Evolutionary conservation across 306 rosid genomes (phyloP).

Genomic region (Elaeagnus macrophylla): DNA sequence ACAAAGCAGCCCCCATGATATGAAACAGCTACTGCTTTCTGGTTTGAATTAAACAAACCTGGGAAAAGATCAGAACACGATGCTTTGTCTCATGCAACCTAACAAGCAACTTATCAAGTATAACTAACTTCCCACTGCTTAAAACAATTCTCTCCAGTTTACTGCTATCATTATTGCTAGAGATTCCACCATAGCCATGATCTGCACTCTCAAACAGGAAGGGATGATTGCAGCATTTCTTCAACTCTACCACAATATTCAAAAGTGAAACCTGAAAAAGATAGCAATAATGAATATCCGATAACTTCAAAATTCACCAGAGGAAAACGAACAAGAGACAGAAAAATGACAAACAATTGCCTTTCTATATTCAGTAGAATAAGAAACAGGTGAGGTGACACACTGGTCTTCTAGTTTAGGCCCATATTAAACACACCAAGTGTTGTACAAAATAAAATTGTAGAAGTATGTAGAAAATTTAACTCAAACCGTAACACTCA

Average conservation of each 20-base stretch:
- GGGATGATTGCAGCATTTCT: conserved; percentile 99
- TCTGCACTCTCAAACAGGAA: conserved; percentile 98
- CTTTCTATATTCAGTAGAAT: too few species aligned
- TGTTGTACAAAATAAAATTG: too few species aligned
- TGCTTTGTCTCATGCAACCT: conserved; percentile 92
- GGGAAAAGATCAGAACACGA: conserved; percentile 92
- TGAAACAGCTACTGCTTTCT: conserved; percentile 11
- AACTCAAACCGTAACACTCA: too few species aligned
- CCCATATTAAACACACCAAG: too few species aligned
- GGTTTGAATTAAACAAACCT: conserved; percentile 46
- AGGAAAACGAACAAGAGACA: background rate
- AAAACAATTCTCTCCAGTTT: conserved; percentile 83
- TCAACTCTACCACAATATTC: conserved; percentile 95
- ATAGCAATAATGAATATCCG: background rate
- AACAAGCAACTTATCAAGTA: conserved; percentile 92
- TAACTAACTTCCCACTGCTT: conserved; percentile 96
- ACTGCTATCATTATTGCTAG: conserved; percentile 56
- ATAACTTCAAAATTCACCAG: background rate
- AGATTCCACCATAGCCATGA: conserved; percentile 98
- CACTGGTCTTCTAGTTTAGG: too few species aligned
- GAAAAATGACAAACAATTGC: background rate
- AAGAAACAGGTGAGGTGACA: too few species aligned
- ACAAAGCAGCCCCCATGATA: conserved; percentile 3
- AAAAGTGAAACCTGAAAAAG: conserved; percentile 80
- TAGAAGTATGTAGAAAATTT: too few species aligned